phyloP scores from a whole-genome alignment of 1,284 basidiomycete genomes.

The Apiotrichum montevideense region DNA sequence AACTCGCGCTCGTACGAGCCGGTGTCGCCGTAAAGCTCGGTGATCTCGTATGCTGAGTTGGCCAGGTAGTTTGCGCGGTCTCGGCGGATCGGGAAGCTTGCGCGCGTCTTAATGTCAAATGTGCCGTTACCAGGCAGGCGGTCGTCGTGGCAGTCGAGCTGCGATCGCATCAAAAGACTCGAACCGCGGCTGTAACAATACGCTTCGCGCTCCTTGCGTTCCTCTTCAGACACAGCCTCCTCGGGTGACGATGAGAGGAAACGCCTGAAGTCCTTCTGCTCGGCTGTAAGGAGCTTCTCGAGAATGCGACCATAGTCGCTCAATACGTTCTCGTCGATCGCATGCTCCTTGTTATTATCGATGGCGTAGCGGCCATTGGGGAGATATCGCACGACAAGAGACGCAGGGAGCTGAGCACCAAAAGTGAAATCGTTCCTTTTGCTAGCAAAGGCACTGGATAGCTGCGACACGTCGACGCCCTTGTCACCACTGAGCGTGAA shows the following conservation, averaged over 20 bases:
- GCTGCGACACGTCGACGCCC: conserved; percentile 54
- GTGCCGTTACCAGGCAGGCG: conserved; percentile 81
- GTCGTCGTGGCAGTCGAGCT: conserved; percentile 79
- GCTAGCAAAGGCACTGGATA: conserved; percentile 58
- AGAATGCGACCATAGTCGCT: conserved; percentile 79
- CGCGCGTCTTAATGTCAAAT: conserved; percentile 95
- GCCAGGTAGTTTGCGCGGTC: conserved; percentile 81
- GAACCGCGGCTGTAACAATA: conserved; percentile 68
- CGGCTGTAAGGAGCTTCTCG: conserved; percentile 78
- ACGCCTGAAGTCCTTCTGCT: conserved; percentile 59
- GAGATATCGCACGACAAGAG: conserved; percentile 58
- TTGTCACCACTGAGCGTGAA: conserved; percentile 63
- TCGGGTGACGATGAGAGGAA: conserved; percentile 54
- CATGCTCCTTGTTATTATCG: conserved; percentile 60
- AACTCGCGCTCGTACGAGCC: conserved; percentile 84
- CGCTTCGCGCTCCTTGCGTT: conserved; percentile 56
- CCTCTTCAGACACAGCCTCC: conserved; percentile 39
- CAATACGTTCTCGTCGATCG: conserved; percentile 62
- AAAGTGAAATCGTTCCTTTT: conserved; percentile 64
- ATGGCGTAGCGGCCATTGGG: conserved; percentile 63
- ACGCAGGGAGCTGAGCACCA: conserved; percentile 72
- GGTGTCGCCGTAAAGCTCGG: conserved; percentile 55
- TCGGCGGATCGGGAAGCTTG: conserved; percentile 73
- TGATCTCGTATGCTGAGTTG: conserved; percentile 71
- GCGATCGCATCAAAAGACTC: conserved; percentile 85